These are phyloP conservation scores for Kodamaea plutei DNA, from an alignment of 1,139 yeast species.

Conservation along the genomic window DNA sequence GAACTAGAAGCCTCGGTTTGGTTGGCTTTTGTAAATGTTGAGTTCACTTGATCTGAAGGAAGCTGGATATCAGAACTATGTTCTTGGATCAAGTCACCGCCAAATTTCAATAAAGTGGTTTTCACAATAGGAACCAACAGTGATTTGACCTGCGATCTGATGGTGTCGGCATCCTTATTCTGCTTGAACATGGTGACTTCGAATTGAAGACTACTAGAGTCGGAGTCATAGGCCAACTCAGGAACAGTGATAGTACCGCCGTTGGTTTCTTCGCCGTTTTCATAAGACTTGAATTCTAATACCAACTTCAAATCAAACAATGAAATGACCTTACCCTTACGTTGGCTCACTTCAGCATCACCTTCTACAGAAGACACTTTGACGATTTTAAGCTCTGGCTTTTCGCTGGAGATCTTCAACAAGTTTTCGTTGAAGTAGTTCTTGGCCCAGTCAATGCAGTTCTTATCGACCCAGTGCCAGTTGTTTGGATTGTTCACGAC, in stretches of 20 bases:
- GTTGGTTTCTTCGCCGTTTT: slow-evolving; percentile 29
- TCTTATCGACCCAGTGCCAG: slow-evolving; percentile 98
- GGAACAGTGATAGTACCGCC: slow-evolving; percentile 77
- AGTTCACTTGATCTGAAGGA: slow-evolving; percentile 57
- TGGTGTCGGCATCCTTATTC: slow-evolving; percentile 48
- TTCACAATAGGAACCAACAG: slow-evolving; percentile 69
- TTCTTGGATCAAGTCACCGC: slow-evolving; percentile 65
- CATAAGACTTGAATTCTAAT: slow-evolving; percentile 53
- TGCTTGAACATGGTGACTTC: slow-evolving; percentile 66
- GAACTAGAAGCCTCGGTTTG: slow-evolving; percentile 26
- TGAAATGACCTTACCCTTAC: slow-evolving; percentile 94
- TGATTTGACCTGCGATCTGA: slow-evolving; percentile 51
- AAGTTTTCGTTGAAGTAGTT: slow-evolving; percentile 65
- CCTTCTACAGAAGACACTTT: slow-evolving; percentile 77
- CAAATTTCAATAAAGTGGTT: slow-evolving; percentile 56
- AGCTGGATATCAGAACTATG: slow-evolving; percentile 90
- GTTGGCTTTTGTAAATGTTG: slow-evolving; percentile 63
- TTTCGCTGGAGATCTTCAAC: slow-evolving; percentile 41
- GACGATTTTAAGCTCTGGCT: slow-evolving; percentile 40
- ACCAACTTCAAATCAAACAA: slow-evolving; percentile 76
- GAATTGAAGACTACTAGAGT: slow-evolving; percentile 79
- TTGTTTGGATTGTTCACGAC: slow-evolving; percentile 50
- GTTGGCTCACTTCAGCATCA: slow-evolving; percentile 93
- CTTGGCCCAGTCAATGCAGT: slow-evolving; percentile 88
- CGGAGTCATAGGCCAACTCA: slow-evolving; percentile 93